phyloP scores from a whole-genome alignment of 495 filamentous ascomycete species.

The Penicillium pulvis region DNA sequence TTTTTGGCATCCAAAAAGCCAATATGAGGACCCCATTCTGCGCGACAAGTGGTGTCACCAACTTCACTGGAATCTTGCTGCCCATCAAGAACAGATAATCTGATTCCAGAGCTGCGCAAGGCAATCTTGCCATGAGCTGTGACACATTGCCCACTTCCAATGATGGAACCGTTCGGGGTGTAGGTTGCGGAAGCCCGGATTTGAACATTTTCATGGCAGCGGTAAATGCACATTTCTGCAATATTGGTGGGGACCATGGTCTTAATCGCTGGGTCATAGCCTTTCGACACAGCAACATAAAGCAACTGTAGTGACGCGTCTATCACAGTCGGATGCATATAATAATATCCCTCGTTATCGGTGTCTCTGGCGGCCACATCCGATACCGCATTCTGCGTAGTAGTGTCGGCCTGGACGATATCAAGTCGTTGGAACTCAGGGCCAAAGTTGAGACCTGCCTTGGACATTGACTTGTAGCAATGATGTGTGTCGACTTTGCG shows the following conservation, averaged over 20 bases:
- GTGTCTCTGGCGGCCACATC: not conserved
- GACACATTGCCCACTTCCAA: constrained; percentile 11
- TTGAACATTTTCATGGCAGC: constrained; percentile 6
- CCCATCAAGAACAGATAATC: constrained; percentile 14
- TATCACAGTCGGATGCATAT: constrained; percentile 24
- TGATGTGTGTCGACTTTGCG: constrained; percentile 1
- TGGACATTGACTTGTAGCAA: constrained; percentile 9
- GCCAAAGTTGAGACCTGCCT: constrained; percentile 10
- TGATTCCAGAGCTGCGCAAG: constrained; percentile 9
- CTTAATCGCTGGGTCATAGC: constrained; percentile 5
- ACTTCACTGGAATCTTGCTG: constrained; percentile 3
- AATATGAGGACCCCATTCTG: constrained; percentile 23
- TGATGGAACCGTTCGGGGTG: constrained; percentile 11
- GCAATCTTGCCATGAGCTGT: constrained; percentile 9
- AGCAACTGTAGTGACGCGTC: constrained; percentile 24
- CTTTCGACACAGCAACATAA: constrained; percentile 15
- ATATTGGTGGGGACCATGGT: constrained; percentile 31
- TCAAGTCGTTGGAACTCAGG: constrained; percentile 8
- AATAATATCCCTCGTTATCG: constrained; percentile 13
- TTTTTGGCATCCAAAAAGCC: constrained; percentile 14
- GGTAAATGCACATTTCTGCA: constrained; percentile 27
- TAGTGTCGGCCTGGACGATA: not conserved
- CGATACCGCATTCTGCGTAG: not conserved
- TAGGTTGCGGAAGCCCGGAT: constrained; percentile 12
- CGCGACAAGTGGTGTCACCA: not conserved